Conservation (phyloP, 805 yeast species). For the Trichomonascus vanleenenianus region DNA sequence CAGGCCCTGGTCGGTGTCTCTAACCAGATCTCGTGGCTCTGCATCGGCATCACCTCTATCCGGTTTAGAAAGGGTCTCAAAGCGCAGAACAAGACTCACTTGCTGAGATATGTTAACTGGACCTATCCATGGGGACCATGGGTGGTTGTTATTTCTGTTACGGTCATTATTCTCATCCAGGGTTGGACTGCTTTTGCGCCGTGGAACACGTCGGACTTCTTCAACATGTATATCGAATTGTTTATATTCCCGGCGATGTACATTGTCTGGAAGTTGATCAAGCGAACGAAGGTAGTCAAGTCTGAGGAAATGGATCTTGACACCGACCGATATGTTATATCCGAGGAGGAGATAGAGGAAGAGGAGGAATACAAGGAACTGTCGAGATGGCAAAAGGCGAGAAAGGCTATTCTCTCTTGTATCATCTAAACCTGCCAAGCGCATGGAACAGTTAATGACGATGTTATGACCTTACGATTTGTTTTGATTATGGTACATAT, state of each 20-base stretch:
- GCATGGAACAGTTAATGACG: background rate
- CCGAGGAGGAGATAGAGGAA: conserved; percentile 39
- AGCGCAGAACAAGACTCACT: conserved; percentile 34
- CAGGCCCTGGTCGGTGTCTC: conserved; percentile 55
- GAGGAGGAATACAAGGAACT: conserved; percentile 31
- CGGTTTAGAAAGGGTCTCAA: conserved; percentile 44
- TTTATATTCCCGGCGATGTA: conserved; percentile 46
- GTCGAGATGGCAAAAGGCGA: conserved; percentile 10
- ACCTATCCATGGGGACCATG: conserved; percentile 46
- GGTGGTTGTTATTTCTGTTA: conserved; percentile 38
- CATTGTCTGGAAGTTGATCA: conserved; percentile 49
- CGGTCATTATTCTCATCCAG: conserved; percentile 47
- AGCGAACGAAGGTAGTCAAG: conserved; percentile 56
- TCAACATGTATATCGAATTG: conserved; percentile 59
- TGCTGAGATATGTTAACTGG: conserved; percentile 41
- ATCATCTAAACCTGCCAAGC: conserved; percentile 9
- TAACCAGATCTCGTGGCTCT: conserved; percentile 56
- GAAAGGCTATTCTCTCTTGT: conserved; percentile 2
- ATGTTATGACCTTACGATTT: too few relatives aligned
- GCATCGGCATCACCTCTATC: conserved; percentile 45
- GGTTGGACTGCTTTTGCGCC: conserved; percentile 60
- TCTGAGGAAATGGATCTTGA: conserved; percentile 72
- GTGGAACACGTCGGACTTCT: conserved; percentile 57
- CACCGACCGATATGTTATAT: conserved; percentile 57
- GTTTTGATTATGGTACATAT: background rate